Base-by-base conservation (phyloP, 148 eudicot genomes). In the Silene uniflora region DNA sequence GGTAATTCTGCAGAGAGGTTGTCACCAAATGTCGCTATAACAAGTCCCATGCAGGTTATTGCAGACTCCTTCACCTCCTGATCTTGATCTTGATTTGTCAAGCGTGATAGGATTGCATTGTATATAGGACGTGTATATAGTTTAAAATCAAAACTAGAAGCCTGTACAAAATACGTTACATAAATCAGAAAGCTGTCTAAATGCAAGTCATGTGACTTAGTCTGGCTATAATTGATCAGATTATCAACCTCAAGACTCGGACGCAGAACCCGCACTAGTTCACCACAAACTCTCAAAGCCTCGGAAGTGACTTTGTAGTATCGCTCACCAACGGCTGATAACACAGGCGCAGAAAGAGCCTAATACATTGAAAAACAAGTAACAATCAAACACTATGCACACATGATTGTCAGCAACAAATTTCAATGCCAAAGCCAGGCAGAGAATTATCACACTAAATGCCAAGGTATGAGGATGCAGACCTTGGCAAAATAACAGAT, bases 31-130 rank as follows among this genome's bases (percentile, higher is more conserved):
- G 91, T 89, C 72, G 98, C 87, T 76, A 92, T 87, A 39, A 90
- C 95, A 83, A 88, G 98, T 66, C 99, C 99, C 93, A 91, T 93
- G 88, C 98, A 96, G 72, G 91, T 85, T 77, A 92, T 96, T 44
- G 99, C 99, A 85, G 98, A 92, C 82, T 96, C 99, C 80, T 92
- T 96, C 52, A 96, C 99, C 83, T 96, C 99, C 93, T 95, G 99
- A 82, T 96, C 99, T 80, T 92, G 99, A 82, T 96, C 99, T 92
- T 96, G 98, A 81, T 96, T 96, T 16, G 95, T 96, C 88, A 96
- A 81, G 21, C 99, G 91, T 64, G 89, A 79, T 93, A 96, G 88
- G 79, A 92, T 91, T 58, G 95, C 99, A 75, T 83, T 86, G 77
- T 91, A 96, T 62, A 96, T 87, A 52, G 98, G 99, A 75, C 73